These are phyloP conservation scores for Exophiala alcalophila DNA, from an alignment of 2,329 filamentous ascomycete genomes.

Conservation along the genomic window DNA sequence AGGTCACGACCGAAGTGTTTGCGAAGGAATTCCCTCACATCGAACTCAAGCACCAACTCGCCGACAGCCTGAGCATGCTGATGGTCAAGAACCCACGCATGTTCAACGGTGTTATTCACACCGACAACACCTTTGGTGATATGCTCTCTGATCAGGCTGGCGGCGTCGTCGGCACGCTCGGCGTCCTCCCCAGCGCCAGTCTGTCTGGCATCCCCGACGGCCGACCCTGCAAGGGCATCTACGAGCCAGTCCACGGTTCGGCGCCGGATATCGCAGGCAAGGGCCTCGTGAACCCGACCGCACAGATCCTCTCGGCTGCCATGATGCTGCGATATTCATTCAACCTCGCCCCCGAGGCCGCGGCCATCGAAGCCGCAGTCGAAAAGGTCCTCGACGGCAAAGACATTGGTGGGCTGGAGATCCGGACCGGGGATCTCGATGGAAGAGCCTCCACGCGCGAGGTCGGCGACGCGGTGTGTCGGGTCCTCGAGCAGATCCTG, in stretches of 20 bases:
- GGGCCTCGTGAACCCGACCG: slow-evolving; percentile 94
- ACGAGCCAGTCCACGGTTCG: slow-evolving; percentile 97
- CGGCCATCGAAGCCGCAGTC: slow-evolving; percentile 87
- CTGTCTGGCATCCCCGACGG: slow-evolving; percentile 91
- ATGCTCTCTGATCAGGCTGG: slow-evolving; percentile 99
- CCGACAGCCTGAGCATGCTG: slow-evolving; percentile 98
- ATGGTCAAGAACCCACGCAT: slow-evolving; percentile 93
- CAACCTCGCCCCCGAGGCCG: slow-evolving; percentile 79
- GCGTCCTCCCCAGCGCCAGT: slow-evolving; percentile 95
- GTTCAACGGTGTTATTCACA: slow-evolving; percentile 90
- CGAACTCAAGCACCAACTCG: slow-evolving; percentile 94
- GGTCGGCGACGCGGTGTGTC: slow-evolving; percentile 89
- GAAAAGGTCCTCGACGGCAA: slow-evolving; percentile 97
- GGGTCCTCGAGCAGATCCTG: slow-evolving; percentile 43
- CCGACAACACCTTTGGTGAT: slow-evolving; percentile 98
- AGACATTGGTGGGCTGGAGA: slow-evolving; percentile 60
- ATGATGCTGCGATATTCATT: slow-evolving; percentile 98
- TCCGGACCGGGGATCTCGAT: slow-evolving; percentile 83
- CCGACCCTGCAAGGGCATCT: slow-evolving; percentile 68
- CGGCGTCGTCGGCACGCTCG: slow-evolving; percentile 94
- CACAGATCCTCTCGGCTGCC: slow-evolving; percentile 89
- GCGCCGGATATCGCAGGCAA: slow-evolving; percentile 96
- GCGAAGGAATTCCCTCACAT: slow-evolving; percentile 87
- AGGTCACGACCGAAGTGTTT: slow-evolving; percentile 36
- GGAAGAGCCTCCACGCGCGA: slow-evolving; percentile 93